Percentiles rank a stretch among this genome's conserved stretches.
These are phyloP conservation scores for Chytriomyces hyalinus DNA, from an alignment of 192 early-diverging fungal genomes.

Conservation along the genomic window DNA sequence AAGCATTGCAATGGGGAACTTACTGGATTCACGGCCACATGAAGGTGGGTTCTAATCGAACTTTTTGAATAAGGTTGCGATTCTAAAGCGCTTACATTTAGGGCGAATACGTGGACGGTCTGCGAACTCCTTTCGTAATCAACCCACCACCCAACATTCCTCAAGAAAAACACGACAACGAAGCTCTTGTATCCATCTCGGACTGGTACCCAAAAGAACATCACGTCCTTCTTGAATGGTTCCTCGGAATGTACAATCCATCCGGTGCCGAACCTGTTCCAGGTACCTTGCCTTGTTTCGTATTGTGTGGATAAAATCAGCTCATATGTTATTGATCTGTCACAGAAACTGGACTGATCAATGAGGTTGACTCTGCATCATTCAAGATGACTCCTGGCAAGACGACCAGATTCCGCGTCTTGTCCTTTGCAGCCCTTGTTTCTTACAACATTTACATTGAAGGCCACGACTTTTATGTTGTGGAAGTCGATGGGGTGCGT, in stretches of 20 bases:
- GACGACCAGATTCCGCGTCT: slow-evolving; percentile 82
- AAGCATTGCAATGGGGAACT: slow-evolving; percentile 74
- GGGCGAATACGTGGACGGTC: slow-evolving; percentile 81
- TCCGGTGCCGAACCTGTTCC: slow-evolving; percentile 70
- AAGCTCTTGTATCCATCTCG: slow-evolving; percentile 48
- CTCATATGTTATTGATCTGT: slow-evolving; percentile 2
- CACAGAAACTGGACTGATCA: slow-evolving; percentile 66
- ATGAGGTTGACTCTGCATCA: slow-evolving; percentile 50
- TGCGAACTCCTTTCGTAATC: slow-evolving; percentile 74
- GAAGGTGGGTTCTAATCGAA: slow-evolving; percentile 44
- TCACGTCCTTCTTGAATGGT: slow-evolving; percentile 54
- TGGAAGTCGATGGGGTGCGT: slow-evolving; percentile 77
- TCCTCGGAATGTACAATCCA: slow-evolving; percentile 69
- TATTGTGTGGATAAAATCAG: not conserved
- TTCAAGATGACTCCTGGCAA: slow-evolving; percentile 74
- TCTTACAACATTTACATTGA: slow-evolving; percentile 82
- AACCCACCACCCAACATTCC: slow-evolving; percentile 57
- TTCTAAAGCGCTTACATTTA: no score
- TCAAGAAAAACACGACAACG: slow-evolving; percentile 42
- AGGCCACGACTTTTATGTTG: slow-evolving; percentile 75
- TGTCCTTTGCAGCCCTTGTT: slow-evolving; percentile 79
- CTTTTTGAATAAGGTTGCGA: no score
- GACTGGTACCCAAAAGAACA: slow-evolving; percentile 79
- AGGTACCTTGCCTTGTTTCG: slow-evolving; percentile 8
- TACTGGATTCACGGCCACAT: slow-evolving; percentile 83